Evolutionary conservation across 371 early-diverging fungal genomes (phyloP).

Genomic region (Syncephalastrum sp.): DNA sequence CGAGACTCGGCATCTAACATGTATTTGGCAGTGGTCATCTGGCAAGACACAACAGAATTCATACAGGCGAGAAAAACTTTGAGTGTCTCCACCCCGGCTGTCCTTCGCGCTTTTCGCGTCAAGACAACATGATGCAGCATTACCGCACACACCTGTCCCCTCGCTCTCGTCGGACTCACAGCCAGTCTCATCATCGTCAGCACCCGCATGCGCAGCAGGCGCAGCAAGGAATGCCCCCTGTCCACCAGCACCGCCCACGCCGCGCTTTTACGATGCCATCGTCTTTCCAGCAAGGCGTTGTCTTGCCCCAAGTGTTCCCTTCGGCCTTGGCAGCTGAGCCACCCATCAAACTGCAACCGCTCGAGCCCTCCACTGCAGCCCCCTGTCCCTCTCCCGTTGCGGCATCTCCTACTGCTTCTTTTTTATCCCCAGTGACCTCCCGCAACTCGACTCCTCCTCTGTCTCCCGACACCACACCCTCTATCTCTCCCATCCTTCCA

Average conservation of each 20-base stretch:
- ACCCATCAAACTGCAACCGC: slow-evolving; percentile 15
- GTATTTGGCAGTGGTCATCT: slow-evolving; percentile 21
- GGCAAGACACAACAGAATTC: slow-evolving; percentile 84
- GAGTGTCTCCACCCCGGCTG: slow-evolving; percentile 75
- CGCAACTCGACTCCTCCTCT: no score
- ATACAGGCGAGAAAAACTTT: slow-evolving; percentile 90
- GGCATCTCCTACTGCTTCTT: slow-evolving; percentile 3
- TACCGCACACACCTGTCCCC: slow-evolving; percentile 73
- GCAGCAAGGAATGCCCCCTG: background rate
- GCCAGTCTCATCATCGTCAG: slow-evolving; percentile 8
- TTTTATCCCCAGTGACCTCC: slow-evolving; percentile 60
- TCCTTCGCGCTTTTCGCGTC: slow-evolving; percentile 77
- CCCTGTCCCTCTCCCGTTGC: slow-evolving; percentile 3
- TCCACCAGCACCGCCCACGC: slow-evolving; percentile 4
- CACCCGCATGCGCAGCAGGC: slow-evolving; percentile 6
- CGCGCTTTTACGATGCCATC: slow-evolving; percentile 5
- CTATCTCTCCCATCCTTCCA: slow-evolving; percentile 80
- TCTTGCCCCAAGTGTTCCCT: slow-evolving; percentile 9
- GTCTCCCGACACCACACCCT: slow-evolving; percentile 85
- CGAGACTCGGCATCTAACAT: background rate
- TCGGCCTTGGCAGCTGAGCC: slow-evolving; percentile 1
- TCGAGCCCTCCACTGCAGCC: slow-evolving; percentile 13
- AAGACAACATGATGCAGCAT: slow-evolving; percentile 90
- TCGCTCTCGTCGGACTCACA: slow-evolving; percentile 47
- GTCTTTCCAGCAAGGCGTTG: slow-evolving; percentile 1